Conservation (phyloP, 768 basidiomycete genomes). For the Xerocomellus chrysenteron region DNA sequence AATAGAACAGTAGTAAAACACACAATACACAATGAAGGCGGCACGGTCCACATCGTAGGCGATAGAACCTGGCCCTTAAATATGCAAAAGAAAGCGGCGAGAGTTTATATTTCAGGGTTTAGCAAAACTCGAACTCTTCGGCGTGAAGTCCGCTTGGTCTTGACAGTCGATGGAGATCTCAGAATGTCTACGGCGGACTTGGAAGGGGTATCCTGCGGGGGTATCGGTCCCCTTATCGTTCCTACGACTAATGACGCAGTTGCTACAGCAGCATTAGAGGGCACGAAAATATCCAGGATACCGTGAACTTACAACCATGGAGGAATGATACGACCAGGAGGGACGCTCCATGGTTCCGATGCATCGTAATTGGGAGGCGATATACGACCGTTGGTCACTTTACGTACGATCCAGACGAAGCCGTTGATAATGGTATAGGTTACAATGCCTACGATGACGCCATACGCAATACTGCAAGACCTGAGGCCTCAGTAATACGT, state of each 20-base stretch:
- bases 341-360: conserved; percentile 69
- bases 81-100: background rate
- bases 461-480: conserved; percentile 73
- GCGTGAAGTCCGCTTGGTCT: conserved; percentile 24
- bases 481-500: conserved; percentile 1
- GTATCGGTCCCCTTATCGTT: background rate
- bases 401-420: conserved; percentile 56
- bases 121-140: conserved; percentile 25
- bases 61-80: conserved; percentile 7
- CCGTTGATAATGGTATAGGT: conserved; percentile 76
- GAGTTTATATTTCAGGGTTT: conserved; percentile 28
- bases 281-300: background rate
- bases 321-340: conserved; percentile 69
- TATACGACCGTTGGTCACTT: conserved; percentile 56
- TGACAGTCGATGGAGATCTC: conserved; percentile 34
- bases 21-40: conserved; percentile 9
- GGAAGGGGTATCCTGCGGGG: conserved; percentile 30
- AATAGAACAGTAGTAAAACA: conserved; percentile 4
- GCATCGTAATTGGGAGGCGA: conserved; percentile 62
- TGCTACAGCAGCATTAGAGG: conserved; percentile 21
- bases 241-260: conserved; percentile 23
- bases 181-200: conserved; percentile 33
- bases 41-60: conserved; percentile 15
- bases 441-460: conserved; percentile 76
- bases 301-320: conserved; percentile 56